Conservation (phyloP, 2,329 filamentous ascomycete species). For the Trichophyton verrucosum region DNA sequence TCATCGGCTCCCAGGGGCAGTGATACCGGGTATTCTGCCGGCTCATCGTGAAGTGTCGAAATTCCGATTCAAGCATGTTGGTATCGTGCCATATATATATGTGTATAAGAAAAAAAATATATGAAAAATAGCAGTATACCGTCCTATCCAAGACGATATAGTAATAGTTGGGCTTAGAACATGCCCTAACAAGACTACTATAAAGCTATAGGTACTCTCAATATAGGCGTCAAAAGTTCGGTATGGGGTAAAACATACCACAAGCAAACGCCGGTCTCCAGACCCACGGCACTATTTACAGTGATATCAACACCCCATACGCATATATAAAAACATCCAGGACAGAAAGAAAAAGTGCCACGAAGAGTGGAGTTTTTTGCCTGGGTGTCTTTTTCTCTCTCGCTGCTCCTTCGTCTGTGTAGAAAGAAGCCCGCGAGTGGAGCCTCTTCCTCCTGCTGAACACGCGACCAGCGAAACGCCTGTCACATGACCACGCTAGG, state of each 20-base stretch:
- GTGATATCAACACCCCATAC: background rate
- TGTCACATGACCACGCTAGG: slow-evolving; percentile 3
- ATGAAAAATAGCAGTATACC: background rate
- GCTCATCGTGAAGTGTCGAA: slow-evolving; percentile 1
- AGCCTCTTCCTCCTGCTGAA: background rate
- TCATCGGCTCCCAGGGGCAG: slow-evolving; percentile 90
- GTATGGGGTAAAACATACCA: background rate
- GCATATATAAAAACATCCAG: background rate
- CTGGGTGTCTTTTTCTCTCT: background rate
- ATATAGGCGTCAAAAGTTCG: background rate
- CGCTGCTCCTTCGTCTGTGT: background rate
- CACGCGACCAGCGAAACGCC: background rate
- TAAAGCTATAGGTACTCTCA: background rate
- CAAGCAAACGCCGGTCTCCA: background rate
- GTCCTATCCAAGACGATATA: background rate
- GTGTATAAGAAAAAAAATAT: no score
- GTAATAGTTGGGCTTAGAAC: background rate
- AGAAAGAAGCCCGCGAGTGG: background rate
- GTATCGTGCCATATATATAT: background rate
- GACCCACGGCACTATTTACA: background rate
- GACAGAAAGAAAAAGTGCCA: background rate
- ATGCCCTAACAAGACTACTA: no score
- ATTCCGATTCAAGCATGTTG: slow-evolving; percentile 3
- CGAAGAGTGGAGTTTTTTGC: background rate
- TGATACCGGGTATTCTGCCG: slow-evolving; percentile 56